A percentile compares a stretch with the other conserved stretches of the same genome.
phyloP scores from a whole-genome alignment of 2,329 filamentous ascomycete genomes.

The Monosporascus sp. region DNA sequence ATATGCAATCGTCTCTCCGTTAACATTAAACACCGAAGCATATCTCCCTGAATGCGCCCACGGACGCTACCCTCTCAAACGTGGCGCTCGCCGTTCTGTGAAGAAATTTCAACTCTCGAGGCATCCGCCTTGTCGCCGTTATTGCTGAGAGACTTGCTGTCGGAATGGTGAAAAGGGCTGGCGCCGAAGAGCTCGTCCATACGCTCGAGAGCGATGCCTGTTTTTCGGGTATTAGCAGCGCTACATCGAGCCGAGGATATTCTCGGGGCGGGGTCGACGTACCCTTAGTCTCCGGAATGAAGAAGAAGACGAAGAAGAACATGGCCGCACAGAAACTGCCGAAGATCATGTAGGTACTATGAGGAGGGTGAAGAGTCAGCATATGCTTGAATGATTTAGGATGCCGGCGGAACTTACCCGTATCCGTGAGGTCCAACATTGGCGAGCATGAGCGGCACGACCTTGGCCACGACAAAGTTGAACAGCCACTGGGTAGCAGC shows the following conservation, averaged over 20 bases:
- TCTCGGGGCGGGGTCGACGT: constrained; percentile 2
- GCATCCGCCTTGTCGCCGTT: constrained; percentile 12
- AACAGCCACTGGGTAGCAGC: constrained; percentile 61
- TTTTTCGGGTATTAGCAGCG: constrained; percentile 30
- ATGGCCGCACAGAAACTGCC: constrained; percentile 57
- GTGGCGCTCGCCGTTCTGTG: background rate
- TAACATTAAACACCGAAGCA: background rate
- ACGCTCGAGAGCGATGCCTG: constrained; percentile 52
- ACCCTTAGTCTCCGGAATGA: constrained; percentile 38
- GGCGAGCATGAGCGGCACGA: constrained; percentile 60
- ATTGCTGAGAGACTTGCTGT: constrained; percentile 7
- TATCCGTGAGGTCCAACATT: constrained; percentile 30
- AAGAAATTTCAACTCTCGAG: constrained; percentile 14
- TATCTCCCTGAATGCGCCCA: background rate
- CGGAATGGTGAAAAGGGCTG: constrained; percentile 20
- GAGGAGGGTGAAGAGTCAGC: constrained; percentile 4
- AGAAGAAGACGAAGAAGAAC: constrained; percentile 57
- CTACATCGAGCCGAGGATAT: background rate
- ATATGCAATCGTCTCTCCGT: too few relatives aligned
- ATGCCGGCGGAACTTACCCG: constrained; percentile 26
- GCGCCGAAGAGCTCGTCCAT: constrained; percentile 56
- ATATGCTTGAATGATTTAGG: background rate
- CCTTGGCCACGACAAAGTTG: constrained; percentile 59
- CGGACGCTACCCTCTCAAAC: background rate
- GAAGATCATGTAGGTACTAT: constrained; percentile 55